Evolutionary conservation across 495 filamentous ascomycete species (phyloP), one percentile per base, ranked within the genome.

Genomic region (Coniosporium apollinis): DNA sequence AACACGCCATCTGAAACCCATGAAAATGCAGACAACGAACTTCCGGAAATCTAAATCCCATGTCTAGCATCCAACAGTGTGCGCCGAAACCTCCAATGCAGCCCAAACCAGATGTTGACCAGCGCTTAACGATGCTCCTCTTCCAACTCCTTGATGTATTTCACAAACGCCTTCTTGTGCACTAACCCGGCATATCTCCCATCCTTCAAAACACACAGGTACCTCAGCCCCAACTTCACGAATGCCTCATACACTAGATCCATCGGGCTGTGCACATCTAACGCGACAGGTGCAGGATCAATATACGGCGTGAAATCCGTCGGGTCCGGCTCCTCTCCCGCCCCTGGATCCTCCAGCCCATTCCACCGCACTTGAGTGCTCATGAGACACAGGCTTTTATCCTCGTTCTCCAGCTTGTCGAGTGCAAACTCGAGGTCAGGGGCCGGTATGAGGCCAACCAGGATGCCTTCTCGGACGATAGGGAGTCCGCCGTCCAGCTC

Each of bases 171-270:
- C 62, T 97, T 97, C 61, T 94, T 97, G 57, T 97, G 89, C 17
- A 74, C 82, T 61, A 97, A 66, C 36, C 89, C 89, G 1, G 81
- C 82, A 58, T 82, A 96, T 22, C 72, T 67, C 15, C 89, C 89
- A 48, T 92, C 72, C 25, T 62, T 68, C 17, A 92, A 56, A 14
- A 93, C 85, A 57, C 89, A 96, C 28, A 97, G 74, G 55, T 94
- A 96, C 37, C 89, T 65, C 41, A 97, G 53, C 1, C 89, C 89
- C 13, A 97, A 60, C 55, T 97, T 97, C 28, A 82, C 82, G 58
- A 96, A 97, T 47, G 83, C 92, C 51, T 97, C 87, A 44, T 93
- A 94, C 25, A 94, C 89, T 34, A 96, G 53, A 53, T 97, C 87
- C 66, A 97, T 89, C 2, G 89, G 84, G 1, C 78, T 86, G 47